Conservation (phyloP, 257 asterid genomes). For the Solanum habrochaites region DNA sequence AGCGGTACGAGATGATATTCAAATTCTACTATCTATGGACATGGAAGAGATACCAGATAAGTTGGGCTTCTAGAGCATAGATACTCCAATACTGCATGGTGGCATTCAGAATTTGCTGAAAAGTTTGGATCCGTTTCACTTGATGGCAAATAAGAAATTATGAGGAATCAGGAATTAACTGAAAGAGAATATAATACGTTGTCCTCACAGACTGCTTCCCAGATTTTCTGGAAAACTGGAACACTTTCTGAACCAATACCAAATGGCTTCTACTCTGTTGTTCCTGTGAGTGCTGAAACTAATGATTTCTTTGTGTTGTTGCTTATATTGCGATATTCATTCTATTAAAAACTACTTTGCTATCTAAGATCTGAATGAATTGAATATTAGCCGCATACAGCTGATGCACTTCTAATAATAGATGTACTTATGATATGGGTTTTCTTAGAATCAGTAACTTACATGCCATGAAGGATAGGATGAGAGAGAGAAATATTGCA, state of each 20-base stretch:
- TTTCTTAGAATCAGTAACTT: background rate
- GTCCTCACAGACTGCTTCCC: conserved; percentile 53
- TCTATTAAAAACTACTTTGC: background rate
- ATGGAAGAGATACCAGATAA: conserved; percentile 56
- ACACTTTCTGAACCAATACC: conserved; percentile 80
- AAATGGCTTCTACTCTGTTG: conserved; percentile 89
- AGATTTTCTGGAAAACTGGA: conserved; percentile 85
- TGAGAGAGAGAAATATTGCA: background rate
- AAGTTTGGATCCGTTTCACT: conserved; percentile 68
- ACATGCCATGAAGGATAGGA: background rate
- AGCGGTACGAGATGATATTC: conserved; percentile 29
- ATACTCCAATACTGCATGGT: conserved; percentile 48
- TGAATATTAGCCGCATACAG: background rate
- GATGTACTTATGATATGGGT: background rate
- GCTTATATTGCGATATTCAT: background rate
- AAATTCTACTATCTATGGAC: conserved; percentile 18
- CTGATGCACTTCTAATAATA: background rate
- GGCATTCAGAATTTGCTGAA: conserved; percentile 58
- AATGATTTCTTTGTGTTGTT: conserved; percentile 4
- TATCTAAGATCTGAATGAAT: background rate
- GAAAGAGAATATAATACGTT: conserved; percentile 30
- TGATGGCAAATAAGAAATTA: conserved; percentile 32
- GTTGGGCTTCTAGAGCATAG: conserved; percentile 46
- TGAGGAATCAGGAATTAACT: conserved; percentile 27
- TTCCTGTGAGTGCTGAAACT: conserved; percentile 62